These are phyloP conservation scores for Cercospora citrullina DNA, from an alignment of 2,329 filamentous ascomycete genomes.

Conservation along the genomic window DNA sequence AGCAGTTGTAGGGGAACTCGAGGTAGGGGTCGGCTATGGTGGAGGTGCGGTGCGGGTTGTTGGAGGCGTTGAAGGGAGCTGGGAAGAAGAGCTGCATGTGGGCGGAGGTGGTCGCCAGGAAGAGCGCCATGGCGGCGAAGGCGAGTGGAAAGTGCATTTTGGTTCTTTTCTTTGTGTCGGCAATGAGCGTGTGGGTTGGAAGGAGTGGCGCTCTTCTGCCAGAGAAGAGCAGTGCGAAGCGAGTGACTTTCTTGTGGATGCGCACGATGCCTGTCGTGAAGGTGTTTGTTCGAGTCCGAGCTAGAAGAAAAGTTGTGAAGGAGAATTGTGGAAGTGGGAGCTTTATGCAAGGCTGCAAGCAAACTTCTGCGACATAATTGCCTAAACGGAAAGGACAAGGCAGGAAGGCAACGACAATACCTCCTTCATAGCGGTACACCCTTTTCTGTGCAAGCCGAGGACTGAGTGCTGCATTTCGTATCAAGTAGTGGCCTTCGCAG, in stretches of 20 bases:
- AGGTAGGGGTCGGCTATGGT: constrained; percentile 40
- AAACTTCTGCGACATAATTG: not conserved
- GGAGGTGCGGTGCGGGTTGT: constrained; percentile 47
- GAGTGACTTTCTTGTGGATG: not conserved
- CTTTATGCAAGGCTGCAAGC: not conserved
- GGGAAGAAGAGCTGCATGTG: constrained; percentile 45
- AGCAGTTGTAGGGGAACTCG: constrained; percentile 50
- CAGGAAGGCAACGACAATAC: not conserved
- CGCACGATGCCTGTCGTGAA: not conserved
- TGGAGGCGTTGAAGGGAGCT: constrained; percentile 46
- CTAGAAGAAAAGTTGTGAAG: constrained; percentile 1
- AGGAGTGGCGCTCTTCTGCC: not conserved
- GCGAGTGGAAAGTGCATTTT: constrained; percentile 17
- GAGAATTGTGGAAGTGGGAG: not conserved
- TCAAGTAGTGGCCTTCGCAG: not conserved
- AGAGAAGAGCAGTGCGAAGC: constrained; percentile 1
- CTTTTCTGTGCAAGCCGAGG: not conserved
- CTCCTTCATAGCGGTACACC: not conserved
- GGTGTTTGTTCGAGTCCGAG: not conserved
- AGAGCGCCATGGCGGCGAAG: constrained; percentile 16
- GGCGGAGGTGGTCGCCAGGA: not conserved
- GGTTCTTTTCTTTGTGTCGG: not conserved
- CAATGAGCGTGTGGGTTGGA: not conserved
- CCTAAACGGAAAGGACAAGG: not conserved
- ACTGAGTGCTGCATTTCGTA: not conserved